Conservation (phyloP, 2,329 filamentous ascomycete genomes). For the Colletotrichum orchidophilum region DNA sequence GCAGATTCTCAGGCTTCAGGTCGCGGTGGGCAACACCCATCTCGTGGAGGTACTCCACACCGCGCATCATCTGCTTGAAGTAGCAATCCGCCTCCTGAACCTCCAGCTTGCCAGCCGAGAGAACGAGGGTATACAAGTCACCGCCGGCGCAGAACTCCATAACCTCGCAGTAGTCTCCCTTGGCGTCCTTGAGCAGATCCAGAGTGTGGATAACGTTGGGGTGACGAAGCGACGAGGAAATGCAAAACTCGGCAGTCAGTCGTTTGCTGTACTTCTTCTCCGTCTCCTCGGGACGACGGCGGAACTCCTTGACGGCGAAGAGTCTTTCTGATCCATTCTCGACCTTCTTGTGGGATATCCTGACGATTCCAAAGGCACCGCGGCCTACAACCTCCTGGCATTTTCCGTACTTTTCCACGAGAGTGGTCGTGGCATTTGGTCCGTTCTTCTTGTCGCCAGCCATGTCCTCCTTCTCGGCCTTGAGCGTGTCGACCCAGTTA, state of each 20-base stretch:
- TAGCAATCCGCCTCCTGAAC: constrained; percentile 95
- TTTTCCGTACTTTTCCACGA: constrained; percentile 98
- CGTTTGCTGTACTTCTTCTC: constrained; percentile 98
- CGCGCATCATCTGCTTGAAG: constrained; percentile 99
- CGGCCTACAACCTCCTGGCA: constrained; percentile 97
- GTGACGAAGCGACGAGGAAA: constrained; percentile 94
- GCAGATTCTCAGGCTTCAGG: constrained; percentile 94
- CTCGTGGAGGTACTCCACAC: constrained; percentile 98
- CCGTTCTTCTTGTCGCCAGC: constrained; percentile 81
- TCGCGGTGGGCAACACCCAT: constrained; percentile 99
- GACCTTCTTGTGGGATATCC: constrained; percentile 95
- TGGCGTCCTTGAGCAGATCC: constrained; percentile 93
- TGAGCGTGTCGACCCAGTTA: constrained; percentile 94
- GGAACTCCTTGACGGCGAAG: constrained; percentile 98
- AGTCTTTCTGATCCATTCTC: constrained; percentile 88
- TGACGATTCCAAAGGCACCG: constrained; percentile 95
- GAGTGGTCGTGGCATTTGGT: constrained; percentile 76
- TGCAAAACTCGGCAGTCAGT: constrained; percentile 96
- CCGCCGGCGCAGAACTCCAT: constrained; percentile 99
- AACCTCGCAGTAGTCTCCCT: constrained; percentile 97
- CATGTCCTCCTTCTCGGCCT: constrained; percentile 78
- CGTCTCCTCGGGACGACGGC: constrained; percentile 90
- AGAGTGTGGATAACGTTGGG: constrained; percentile 98
- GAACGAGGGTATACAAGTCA: constrained; percentile 92
- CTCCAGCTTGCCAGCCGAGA: constrained; percentile 90